phyloP scores from a whole-genome alignment of 176 grass and related monocot species.

The Zizania latifolia region DNA sequence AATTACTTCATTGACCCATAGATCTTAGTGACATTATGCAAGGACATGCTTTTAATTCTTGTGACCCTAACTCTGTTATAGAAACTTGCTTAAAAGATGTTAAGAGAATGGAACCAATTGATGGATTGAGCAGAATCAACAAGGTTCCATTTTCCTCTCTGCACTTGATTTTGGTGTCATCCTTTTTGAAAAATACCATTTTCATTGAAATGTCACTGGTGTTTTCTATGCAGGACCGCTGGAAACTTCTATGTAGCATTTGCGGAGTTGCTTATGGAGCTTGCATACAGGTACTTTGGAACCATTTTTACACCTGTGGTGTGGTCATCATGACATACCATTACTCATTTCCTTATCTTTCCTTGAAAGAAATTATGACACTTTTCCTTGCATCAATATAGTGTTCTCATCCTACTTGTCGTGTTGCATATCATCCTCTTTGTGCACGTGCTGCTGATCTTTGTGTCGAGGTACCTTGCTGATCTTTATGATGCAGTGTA shows the following conservation, averaged over 20 bases:
- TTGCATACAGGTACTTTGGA: slow-evolving; percentile 81
- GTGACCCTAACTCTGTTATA: slow-evolving; percentile 35
- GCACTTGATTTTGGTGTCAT: slow-evolving; percentile 15
- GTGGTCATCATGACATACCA: slow-evolving; percentile 17
- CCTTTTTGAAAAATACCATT: background rate
- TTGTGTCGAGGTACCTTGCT: slow-evolving; percentile 72
- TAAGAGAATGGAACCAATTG: slow-evolving; percentile 97
- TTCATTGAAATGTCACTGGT: slow-evolving; percentile 16
- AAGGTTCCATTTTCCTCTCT: slow-evolving; percentile 49
- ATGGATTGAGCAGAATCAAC: slow-evolving; percentile 92
- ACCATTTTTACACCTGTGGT: slow-evolving; percentile 31
- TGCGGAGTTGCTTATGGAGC: slow-evolving; percentile 94
- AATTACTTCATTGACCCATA: slow-evolving; percentile 5
- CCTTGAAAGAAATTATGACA: slow-evolving; percentile 6
- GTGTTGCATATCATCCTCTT: slow-evolving; percentile 97
- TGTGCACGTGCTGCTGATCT: slow-evolving; percentile 99
- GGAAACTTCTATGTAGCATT: slow-evolving; percentile 99
- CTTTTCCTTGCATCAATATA: slow-evolving; percentile 31
- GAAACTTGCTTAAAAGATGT: slow-evolving; percentile 97
- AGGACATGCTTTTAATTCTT: slow-evolving; percentile 27
- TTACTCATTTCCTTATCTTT: background rate
- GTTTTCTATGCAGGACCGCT: slow-evolving; percentile 62
- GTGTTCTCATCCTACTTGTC: slow-evolving; percentile 94
- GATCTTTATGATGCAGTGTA: slow-evolving; percentile 9
- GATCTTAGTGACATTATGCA: background rate